Evolutionary conservation across 2,329 filamentous ascomycete species (phyloP).

Genomic region (Colletotrichum camelliae): DNA sequence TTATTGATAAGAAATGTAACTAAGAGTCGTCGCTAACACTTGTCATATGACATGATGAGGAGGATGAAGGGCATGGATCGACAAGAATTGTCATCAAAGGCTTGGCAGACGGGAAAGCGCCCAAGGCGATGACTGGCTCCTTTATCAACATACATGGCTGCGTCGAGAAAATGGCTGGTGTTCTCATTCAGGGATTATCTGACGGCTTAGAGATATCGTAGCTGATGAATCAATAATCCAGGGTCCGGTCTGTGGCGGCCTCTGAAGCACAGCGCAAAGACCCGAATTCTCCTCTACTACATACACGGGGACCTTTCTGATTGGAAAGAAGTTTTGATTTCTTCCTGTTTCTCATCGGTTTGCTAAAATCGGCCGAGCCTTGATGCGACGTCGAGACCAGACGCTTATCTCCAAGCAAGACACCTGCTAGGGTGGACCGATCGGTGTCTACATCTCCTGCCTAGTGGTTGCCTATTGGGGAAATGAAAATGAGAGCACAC

Average conservation of each 20-base stretch:
- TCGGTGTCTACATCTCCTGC: not conserved
- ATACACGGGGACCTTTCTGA: not conserved
- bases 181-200: not conserved
- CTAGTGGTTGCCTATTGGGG: not conserved
- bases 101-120: not conserved
- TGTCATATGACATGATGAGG: not conserved
- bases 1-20: not conserved
- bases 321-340: not conserved
- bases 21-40: not conserved
- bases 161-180: not conserved
- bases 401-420: not conserved
- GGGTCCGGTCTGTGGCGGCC: not conserved
- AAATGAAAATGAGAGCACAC: not conserved
- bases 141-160: not conserved
- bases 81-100: not conserved
- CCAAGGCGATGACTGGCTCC: not conserved
- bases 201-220: not conserved
- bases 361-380: not conserved
- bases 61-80: not conserved
- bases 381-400: not conserved
- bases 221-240: not conserved
- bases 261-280: not conserved
- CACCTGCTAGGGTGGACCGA: not conserved
- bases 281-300: not conserved
- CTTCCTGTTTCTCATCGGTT: not conserved